phyloP scores from a whole-genome alignment of 2,329 filamentous ascomycete species.

The Exophiala lecanii-corni region DNA sequence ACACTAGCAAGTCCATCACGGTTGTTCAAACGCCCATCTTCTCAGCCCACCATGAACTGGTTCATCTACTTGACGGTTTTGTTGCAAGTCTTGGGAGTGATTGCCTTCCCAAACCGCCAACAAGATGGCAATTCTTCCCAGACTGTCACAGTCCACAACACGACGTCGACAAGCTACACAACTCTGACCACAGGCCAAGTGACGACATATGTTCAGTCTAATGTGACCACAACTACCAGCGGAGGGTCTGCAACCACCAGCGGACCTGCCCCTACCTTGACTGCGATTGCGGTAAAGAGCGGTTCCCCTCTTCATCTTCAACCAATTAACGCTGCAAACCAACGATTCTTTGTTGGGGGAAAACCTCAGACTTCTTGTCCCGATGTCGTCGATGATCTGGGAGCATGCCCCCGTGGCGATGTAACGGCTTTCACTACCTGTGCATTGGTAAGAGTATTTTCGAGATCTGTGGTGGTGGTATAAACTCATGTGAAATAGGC shows the following conservation, averaged over 20 bases:
- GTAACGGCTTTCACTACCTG: slow-evolving; percentile 43
- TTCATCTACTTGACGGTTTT: not conserved
- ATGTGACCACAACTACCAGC: not conserved
- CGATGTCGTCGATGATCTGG: slow-evolving; percentile 29
- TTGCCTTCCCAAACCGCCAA: not conserved
- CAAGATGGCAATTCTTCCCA: not conserved
- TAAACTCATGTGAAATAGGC: too few species aligned
- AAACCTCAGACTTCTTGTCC: slow-evolving; percentile 49
- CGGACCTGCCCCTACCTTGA: slow-evolving; percentile 32
- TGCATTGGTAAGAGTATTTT: slow-evolving; percentile 27
- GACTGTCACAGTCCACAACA: not conserved
- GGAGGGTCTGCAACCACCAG: not conserved
- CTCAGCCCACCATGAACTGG: too few species aligned
- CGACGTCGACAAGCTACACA: not conserved
- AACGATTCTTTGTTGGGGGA: slow-evolving; percentile 49
- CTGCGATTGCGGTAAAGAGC: slow-evolving; percentile 42
- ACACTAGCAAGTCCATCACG: too few species aligned
- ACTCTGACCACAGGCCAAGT: not conserved
- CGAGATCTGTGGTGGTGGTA: too few species aligned
- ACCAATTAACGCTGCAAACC: slow-evolving; percentile 44
- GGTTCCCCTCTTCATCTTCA: slow-evolving; percentile 48
- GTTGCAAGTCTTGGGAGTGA: not conserved
- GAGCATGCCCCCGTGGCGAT: slow-evolving; percentile 43
- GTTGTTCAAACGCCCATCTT: too few species aligned
- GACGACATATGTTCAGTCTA: not conserved